A percentile compares a stretch with the other conserved stretches of the same genome.
Evolutionary conservation across 108 stramenopile species (phyloP).

Genomic region (Nitzschia sp.): DNA sequence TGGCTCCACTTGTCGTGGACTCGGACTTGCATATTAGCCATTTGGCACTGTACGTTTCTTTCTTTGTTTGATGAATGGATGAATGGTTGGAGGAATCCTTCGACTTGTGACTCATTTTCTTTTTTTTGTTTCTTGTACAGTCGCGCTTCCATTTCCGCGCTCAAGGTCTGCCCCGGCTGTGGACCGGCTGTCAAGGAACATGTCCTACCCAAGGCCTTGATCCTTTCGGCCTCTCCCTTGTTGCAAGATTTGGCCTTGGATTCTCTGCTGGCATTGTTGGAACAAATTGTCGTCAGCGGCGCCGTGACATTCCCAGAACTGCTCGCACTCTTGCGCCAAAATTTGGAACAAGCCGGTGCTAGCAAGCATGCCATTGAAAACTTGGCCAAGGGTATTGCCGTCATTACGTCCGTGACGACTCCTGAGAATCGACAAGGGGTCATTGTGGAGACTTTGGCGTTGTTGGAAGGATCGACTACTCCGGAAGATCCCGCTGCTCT

Average conservation of each 20-base stretch:
- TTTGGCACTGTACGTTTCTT: slow-evolving; percentile 63
- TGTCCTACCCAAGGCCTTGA: slow-evolving; percentile 77
- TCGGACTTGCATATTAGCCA: slow-evolving; percentile 94
- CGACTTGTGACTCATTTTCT: background rate
- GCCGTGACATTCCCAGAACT: slow-evolving; percentile 80
- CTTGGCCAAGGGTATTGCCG: slow-evolving; percentile 79
- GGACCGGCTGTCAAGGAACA: slow-evolving; percentile 53
- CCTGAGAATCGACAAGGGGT: slow-evolving; percentile 47
- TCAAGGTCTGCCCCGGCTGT: slow-evolving; percentile 67
- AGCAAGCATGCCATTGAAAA: slow-evolving; percentile 84
- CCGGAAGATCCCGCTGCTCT: slow-evolving; percentile 31
- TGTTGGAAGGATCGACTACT: slow-evolving; percentile 46
- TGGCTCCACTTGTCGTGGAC: slow-evolving; percentile 79
- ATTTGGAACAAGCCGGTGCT: slow-evolving; percentile 35
- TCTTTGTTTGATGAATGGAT: background rate
- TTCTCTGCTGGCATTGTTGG: slow-evolving; percentile 72
- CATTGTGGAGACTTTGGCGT: slow-evolving; percentile 45
- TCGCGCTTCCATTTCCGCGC: slow-evolving; percentile 55
- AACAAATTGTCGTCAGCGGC: slow-evolving; percentile 58
- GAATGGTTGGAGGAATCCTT: background rate
- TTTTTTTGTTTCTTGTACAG: slow-evolving; percentile 4
- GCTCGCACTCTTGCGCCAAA: slow-evolving; percentile 50
- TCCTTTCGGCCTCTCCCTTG: slow-evolving; percentile 84
- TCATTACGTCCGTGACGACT: slow-evolving; percentile 58
- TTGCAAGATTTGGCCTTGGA: slow-evolving; percentile 88